These are phyloP conservation scores for Prosopis cineraria DNA, from an alignment of 306 rosid species.

Conservation along the genomic window DNA sequence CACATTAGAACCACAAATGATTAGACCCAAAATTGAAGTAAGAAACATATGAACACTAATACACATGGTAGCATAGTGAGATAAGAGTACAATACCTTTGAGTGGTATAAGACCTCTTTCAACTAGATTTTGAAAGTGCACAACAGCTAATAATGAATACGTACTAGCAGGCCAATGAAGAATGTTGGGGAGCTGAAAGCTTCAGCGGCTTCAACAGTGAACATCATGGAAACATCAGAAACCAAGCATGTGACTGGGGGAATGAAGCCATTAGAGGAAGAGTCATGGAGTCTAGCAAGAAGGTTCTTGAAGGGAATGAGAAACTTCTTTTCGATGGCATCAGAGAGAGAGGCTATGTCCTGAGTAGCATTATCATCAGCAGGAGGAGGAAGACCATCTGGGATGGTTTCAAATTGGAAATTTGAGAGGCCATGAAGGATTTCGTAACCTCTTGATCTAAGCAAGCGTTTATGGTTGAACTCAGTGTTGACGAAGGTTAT, in stretches of 20 bases:
- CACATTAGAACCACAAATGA: neutral
- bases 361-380: neutral
- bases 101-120: neutral
- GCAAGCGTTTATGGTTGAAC: too few relatives aligned
- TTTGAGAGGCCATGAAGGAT: neutral
- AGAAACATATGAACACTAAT: neutral
- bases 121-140: neutral
- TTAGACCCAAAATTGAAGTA: neutral
- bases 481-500: too few relatives aligned
- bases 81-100: neutral
- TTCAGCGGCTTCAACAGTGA: neutral
- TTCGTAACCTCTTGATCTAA: too few relatives aligned
- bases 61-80: too few relatives aligned
- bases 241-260: neutral
- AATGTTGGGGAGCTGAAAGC: neutral
- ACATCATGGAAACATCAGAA: neutral
- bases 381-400: slow-evolving; percentile 7
- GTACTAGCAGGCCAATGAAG: neutral
- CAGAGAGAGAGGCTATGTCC: neutral
- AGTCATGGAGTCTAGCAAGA: neutral
- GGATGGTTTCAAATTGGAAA: neutral
- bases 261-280: neutral
- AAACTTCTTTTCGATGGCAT: neutral
- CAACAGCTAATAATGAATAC: neutral
- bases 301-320: neutral